A percentile compares a stretch with the other conserved stretches of the same genome.
phyloP scores from a whole-genome alignment of 2,329 filamentous ascomycete species.

The Sordariomycetes sp. region DNA sequence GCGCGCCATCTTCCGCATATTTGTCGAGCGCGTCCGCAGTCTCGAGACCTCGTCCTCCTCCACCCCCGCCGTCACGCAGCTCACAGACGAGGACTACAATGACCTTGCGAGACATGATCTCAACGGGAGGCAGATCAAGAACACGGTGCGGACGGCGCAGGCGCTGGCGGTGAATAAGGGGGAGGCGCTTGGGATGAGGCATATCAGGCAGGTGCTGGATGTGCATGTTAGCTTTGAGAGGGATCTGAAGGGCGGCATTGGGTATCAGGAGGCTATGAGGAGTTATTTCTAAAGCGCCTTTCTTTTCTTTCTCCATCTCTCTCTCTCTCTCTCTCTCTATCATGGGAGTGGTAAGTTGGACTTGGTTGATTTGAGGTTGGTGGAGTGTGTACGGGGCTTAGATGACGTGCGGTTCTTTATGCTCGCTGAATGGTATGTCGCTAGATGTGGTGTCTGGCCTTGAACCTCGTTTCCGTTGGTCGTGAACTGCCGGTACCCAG shows the following conservation, averaged over 20 bases:
- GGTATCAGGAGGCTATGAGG: conserved; percentile 74
- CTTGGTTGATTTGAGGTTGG: too few species aligned
- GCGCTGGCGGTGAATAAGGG: conserved; percentile 67
- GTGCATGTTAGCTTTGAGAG: conserved; percentile 73
- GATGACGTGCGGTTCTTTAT: too few species aligned
- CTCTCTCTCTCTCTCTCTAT: too few species aligned
- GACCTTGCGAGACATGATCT: conserved; percentile 51
- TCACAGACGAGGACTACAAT: conserved; percentile 55
- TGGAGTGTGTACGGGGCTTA: too few species aligned
- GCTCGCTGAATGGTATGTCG: too few species aligned
- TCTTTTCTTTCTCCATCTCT: not conserved
- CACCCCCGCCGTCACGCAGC: conserved; percentile 27
- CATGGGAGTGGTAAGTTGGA: too few species aligned
- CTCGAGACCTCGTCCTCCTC: conserved; percentile 39
- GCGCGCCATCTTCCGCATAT: conserved; percentile 72
- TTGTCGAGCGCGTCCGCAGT: conserved; percentile 58
- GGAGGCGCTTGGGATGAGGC: conserved; percentile 59
- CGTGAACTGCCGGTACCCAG: too few species aligned
- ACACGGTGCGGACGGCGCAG: conserved; percentile 58
- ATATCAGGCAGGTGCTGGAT: conserved; percentile 72
- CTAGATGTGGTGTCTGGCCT: too few species aligned
- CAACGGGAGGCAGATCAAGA: conserved; percentile 67
- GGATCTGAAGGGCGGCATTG: conserved; percentile 68
- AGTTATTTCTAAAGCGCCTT: conserved; percentile 49
- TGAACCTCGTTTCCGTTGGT: too few species aligned